Percentiles rank a stretch among this genome's conserved stretches.
Evolutionary conservation across 371 early-diverging fungal species (phyloP).

Genomic region (Rhizopus delemar): DNA sequence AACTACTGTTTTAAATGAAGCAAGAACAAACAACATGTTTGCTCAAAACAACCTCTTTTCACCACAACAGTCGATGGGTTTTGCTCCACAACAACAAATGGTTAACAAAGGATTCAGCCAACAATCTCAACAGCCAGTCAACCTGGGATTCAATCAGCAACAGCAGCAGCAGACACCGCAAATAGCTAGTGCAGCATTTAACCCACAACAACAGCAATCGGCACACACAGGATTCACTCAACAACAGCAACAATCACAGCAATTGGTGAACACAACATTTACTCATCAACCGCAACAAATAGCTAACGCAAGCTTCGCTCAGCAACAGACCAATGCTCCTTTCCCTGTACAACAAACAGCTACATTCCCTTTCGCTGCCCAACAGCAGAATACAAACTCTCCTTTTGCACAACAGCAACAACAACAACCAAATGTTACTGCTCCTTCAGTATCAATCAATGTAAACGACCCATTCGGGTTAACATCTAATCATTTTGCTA

Average conservation of each 20-base stretch:
- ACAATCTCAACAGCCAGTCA: slow-evolving; percentile 14
- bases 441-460: background rate
- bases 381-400: background rate
- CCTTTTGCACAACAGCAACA: background rate
- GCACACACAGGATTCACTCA: background rate
- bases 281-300: no score
- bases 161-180: slow-evolving; percentile 26
- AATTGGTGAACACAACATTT: no score
- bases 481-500: background rate
- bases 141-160: slow-evolving; percentile 18
- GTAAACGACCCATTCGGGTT: background rate
- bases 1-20: slow-evolving; percentile 49
- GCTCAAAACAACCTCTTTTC: slow-evolving; percentile 30
- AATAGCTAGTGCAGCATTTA: background rate
- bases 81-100: slow-evolving; percentile 23
- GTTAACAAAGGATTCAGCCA: background rate
- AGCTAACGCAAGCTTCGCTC: background rate
- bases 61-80: slow-evolving; percentile 23
- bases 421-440: background rate
- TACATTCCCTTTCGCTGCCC: background rate
- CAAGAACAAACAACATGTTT: slow-evolving; percentile 22
- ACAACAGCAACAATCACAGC: background rate
- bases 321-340: background rate
- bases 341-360: background rate
- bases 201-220: background rate